These are phyloP conservation scores for Heritiera fomes DNA, from an alignment of 345 rosid species.

Conservation along the genomic window DNA sequence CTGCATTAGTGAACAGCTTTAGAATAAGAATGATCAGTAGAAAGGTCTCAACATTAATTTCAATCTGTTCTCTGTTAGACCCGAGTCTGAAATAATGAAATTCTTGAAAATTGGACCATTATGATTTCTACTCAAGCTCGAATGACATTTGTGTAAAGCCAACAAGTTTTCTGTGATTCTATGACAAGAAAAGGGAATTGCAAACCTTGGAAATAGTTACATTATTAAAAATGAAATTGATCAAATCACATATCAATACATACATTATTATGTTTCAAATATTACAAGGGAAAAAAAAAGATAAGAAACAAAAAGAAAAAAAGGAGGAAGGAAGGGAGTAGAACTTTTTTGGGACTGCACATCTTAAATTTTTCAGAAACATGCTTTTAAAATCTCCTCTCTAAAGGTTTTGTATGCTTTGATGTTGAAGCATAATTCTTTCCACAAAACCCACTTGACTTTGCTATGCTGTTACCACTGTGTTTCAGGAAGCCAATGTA, in stretches of 20 bases:
- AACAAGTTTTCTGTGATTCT: neutral
- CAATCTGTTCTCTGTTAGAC: too few species aligned
- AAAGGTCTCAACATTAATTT: too few species aligned
- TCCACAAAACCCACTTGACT: conserved; percentile 22
- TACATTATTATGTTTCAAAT: conserved; percentile 7
- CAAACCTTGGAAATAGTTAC: neutral
- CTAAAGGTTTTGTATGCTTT: conserved; percentile 25
- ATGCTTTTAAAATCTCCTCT: conserved; percentile 18
- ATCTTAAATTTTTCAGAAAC: conserved; percentile 1
- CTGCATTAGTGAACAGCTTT: too few species aligned
- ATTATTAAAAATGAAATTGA: neutral
- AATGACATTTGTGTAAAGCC: neutral
- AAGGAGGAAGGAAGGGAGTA: neutral
- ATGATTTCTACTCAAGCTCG: neutral
- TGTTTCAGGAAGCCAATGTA: conserved; percentile 8
- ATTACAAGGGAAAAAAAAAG: neutral
- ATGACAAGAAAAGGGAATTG: neutral
- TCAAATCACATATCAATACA: neutral
- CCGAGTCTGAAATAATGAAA: too few species aligned
- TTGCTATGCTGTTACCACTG: conserved; percentile 33
- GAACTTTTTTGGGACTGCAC: neutral
- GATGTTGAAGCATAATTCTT: conserved; percentile 43
- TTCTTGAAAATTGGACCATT: neutral
- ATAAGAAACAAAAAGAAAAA: too few species aligned
- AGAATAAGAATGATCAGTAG: too few species aligned